Percentiles rank a stretch among this genome's conserved stretches.
Evolutionary conservation across 768 basidiomycete species (phyloP).

Genomic region (Krasilnikovozyma curviuscula): DNA sequence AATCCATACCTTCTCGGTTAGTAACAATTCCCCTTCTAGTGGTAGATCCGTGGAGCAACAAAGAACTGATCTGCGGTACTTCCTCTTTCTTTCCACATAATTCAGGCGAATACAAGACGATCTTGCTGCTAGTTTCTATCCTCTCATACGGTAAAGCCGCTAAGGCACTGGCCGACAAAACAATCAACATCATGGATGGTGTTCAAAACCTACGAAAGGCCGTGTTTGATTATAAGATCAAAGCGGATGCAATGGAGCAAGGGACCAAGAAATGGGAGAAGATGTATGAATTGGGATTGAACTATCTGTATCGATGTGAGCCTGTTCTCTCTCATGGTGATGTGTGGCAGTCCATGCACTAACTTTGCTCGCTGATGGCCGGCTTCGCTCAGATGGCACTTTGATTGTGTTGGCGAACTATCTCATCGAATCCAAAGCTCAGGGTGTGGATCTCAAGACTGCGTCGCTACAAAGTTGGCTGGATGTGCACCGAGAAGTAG

Average conservation of each 20-base stretch:
- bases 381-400: conserved; percentile 39
- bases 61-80: too few relatives aligned
- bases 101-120: conserved; percentile 91
- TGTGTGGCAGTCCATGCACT: too few relatives aligned
- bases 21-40: neutral
- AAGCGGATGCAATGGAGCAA: conserved; percentile 61
- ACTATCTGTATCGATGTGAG: conserved; percentile 50
- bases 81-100: neutral
- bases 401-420: conserved; percentile 91
- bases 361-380: neutral
- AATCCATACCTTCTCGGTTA: conserved; percentile 10
- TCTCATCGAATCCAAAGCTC: conserved; percentile 45
- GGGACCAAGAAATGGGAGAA: conserved; percentile 59
- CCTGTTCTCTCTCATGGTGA: conserved; percentile 6
- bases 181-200: conserved; percentile 32
- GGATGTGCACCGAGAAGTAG: too few relatives aligned
- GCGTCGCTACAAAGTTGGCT: too few relatives aligned
- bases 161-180: conserved; percentile 70
- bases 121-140: conserved; percentile 79
- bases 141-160: conserved; percentile 81
- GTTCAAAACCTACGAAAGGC: conserved; percentile 93
- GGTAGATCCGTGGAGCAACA: neutral
- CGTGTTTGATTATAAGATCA: conserved; percentile 75
- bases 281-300: conserved; percentile 54
- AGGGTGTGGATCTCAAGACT: neutral